A percentile compares a stretch with the other conserved stretches of the same genome.
These are phyloP conservation scores for Russula ochroleuca DNA, from an alignment of 768 basidiomycete genomes.

Conservation along the genomic window DNA sequence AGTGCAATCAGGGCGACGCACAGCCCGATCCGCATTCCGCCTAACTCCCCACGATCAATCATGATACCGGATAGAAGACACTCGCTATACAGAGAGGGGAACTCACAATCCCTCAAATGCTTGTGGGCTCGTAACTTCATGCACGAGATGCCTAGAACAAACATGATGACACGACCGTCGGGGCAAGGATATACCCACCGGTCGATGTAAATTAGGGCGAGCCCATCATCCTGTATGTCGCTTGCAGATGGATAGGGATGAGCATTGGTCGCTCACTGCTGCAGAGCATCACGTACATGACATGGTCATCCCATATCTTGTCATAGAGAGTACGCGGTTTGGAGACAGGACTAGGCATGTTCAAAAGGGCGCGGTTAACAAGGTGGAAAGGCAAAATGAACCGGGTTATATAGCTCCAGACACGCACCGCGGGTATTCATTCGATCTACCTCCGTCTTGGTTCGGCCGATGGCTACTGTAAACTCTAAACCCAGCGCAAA, in stretches of 20 bases:
- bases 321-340: conserved; percentile 90
- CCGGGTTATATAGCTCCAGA: neutral
- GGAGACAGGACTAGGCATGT: conserved; percentile 53
- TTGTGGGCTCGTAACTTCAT: conserved; percentile 63
- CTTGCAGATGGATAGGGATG: conserved; percentile 39
- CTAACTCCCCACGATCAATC: conserved; percentile 28
- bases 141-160: conserved; percentile 47
- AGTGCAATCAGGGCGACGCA: conserved; percentile 62
- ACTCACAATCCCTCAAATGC: conserved; percentile 54
- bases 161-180: conserved; percentile 16
- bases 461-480: neutral
- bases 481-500: neutral
- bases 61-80: neutral
- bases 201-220: conserved; percentile 73
- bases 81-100: neutral
- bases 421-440: neutral
- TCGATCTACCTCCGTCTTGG: neutral
- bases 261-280: neutral
- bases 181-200: conserved; percentile 33
- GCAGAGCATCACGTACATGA: conserved; percentile 55
- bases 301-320: conserved; percentile 97
- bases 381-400: neutral
- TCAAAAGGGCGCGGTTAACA: conserved; percentile 1
- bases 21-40: conserved; percentile 48
- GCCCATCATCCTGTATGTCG: conserved; percentile 66